Conservation (phyloP, 2,329 filamentous ascomycete species). For the Colletotrichum australisinense region DNA sequence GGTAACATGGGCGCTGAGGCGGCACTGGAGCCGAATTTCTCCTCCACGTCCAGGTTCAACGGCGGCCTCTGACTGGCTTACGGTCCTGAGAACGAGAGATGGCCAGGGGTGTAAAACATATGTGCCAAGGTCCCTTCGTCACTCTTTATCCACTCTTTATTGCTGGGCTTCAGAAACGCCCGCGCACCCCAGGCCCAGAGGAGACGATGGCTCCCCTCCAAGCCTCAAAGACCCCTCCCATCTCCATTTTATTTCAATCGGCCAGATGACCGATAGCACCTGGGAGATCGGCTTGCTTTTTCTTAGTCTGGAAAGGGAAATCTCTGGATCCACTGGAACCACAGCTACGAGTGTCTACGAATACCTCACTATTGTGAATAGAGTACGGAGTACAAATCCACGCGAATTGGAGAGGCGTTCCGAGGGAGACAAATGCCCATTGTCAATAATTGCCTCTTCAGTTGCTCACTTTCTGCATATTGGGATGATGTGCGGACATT, state of each 20-base stretch:
- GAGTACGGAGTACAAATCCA: not conserved
- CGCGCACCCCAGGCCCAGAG: not conserved
- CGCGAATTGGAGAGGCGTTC: not conserved
- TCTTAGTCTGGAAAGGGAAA: slow-evolving; percentile 17
- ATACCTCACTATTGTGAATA: too few relatives aligned
- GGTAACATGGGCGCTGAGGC: slow-evolving; percentile 10
- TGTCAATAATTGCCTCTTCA: slow-evolving; percentile 10
- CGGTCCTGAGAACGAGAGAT: slow-evolving; percentile 14
- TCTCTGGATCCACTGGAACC: not conserved
- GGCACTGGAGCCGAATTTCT: slow-evolving; percentile 27
- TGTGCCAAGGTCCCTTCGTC: slow-evolving; percentile 30
- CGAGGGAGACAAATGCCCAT: not conserved
- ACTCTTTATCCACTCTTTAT: slow-evolving; percentile 9
- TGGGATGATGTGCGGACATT: not conserved
- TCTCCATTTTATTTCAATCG: slow-evolving; percentile 32
- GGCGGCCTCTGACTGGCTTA: slow-evolving; percentile 29
- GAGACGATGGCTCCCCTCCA: slow-evolving; percentile 19
- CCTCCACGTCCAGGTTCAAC: slow-evolving; percentile 15
- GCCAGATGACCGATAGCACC: slow-evolving; percentile 31
- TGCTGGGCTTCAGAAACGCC: slow-evolving; percentile 15
- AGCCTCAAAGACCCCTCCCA: slow-evolving; percentile 29
- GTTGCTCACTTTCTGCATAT: not conserved
- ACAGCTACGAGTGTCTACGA: not conserved
- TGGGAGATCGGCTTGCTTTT: slow-evolving; percentile 31
- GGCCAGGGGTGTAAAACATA: slow-evolving; percentile 28